Evolutionary conservation across 306 rosid species (phyloP).

Genomic region (Sesbania bispinosa): DNA sequence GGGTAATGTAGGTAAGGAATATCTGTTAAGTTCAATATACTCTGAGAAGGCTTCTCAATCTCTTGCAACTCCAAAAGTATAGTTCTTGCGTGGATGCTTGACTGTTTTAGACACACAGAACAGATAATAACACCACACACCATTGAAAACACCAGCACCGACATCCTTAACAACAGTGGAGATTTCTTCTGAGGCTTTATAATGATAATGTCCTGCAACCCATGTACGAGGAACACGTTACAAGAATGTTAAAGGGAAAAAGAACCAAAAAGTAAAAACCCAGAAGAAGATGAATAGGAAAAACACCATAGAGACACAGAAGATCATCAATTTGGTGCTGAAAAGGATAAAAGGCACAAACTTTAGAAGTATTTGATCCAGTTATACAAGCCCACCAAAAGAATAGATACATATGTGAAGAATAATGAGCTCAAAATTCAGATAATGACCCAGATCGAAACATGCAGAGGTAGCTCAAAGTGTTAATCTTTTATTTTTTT

Average conservation of each 20-base stretch:
- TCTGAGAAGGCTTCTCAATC: conserved; percentile 38
- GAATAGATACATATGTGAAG: background rate
- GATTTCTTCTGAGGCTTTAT: conserved; percentile 76
- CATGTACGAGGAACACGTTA: background rate
- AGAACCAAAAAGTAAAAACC: background rate
- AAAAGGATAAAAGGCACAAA: background rate
- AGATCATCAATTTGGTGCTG: background rate
- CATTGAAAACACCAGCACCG: conserved; percentile 65
- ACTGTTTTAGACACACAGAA: conserved; percentile 67
- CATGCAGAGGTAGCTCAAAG: conserved; percentile 31
- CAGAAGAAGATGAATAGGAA: background rate
- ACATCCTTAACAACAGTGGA: conserved; percentile 59
- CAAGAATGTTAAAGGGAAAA: no score
- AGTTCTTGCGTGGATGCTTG: conserved; percentile 46
- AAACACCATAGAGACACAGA: no score
- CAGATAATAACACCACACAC: conserved; percentile 70
- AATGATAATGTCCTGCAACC: conserved; percentile 57
- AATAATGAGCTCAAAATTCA: background rate
- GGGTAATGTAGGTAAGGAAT: conserved; percentile 57
- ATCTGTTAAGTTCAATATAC: conserved; percentile 21
- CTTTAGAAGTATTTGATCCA: conserved; percentile 2
- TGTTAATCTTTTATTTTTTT: background rate
- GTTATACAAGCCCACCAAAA: background rate
- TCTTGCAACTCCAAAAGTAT: conserved; percentile 48
- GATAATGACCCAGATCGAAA: conserved; percentile 37